Evolutionary conservation across 768 basidiomycete species (phyloP), one percentile per base, ranked within the genome.

Genomic region (Panellus pusillus): DNA sequence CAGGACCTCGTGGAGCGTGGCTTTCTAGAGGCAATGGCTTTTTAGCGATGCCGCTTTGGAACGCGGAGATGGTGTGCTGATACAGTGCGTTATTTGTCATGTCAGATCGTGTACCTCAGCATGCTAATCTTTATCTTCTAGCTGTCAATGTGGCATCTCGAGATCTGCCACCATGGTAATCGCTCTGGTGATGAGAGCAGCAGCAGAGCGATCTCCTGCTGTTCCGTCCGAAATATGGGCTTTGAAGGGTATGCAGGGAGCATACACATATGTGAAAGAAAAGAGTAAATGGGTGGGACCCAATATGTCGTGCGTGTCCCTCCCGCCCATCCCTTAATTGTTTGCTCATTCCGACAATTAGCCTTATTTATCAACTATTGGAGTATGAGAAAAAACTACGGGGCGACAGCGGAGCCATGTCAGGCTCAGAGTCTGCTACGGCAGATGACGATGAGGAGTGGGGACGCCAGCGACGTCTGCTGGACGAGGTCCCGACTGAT

Each of bases 101-200:
- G 62, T 49, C 57, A 49, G 2, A 50, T 54, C 32, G 6, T 40
- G 39, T 29, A 50, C 49, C 39, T 51, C 61, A 24, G 24, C 65
- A 53, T 40, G 46, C 53, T 64, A 65, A 40, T 63, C 52, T 62
- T 55, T 61, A 53, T 54, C 47, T 8, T 57, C 6, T 60, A 93
- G 91, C 68, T 96, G 93, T 69, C 93, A 96, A 72, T 93, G 93
- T 70, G 93, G 93, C 61, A 88, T 96, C 31, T 94, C 93, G 18
- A 82, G 93, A 59, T 93, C 90, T 9, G 93, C 93, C 15, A 95
- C 93, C 2, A 72, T 95, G 66, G 82, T 89, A 44, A 95, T 96
- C 57, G 93, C 93, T 35, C 79, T 94, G 52, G 91, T 94, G 58
- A 96, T 96, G 93, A 84, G 91, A 47, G 90, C 92, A n/a, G 91